phyloP scores from a whole-genome alignment of 2,329 filamentous ascomycete species.

The Epichloe festucae region DNA sequence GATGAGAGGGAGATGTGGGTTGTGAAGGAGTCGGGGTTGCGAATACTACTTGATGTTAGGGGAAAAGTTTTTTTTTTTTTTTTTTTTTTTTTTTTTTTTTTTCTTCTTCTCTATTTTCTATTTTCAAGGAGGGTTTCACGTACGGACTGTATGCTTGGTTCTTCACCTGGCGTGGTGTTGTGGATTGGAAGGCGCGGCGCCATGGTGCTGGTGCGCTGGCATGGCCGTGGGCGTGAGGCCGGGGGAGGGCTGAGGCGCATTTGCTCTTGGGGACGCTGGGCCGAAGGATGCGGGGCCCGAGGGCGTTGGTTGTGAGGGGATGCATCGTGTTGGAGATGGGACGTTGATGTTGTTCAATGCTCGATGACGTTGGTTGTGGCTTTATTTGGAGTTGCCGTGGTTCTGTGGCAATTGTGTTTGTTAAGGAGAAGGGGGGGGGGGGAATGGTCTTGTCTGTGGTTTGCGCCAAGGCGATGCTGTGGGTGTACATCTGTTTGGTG shows the following conservation, averaged over 20 bases:
- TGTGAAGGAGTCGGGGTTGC: conserved; percentile 39
- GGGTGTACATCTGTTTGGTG: too few relatives aligned
- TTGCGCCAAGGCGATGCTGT: too few relatives aligned
- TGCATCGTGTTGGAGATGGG: neutral
- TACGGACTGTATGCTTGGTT: conserved; percentile 13
- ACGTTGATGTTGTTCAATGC: neutral
- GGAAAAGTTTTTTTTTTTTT: too few relatives aligned
- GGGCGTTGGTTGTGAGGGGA: neutral
- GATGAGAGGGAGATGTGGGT: conserved; percentile 43
- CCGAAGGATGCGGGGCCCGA: neutral
- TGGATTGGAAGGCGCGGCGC: conserved; percentile 5
- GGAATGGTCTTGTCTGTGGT: too few relatives aligned
- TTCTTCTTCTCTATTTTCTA: neutral
- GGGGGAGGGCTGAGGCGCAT: neutral
- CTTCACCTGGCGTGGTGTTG: conserved; percentile 5
- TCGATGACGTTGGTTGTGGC: neutral
- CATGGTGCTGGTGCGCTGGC: neutral
- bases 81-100: too few relatives aligned
- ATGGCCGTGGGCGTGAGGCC: neutral
- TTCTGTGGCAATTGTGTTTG: neutral
- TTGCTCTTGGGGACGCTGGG: neutral
- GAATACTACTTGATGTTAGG: conserved; percentile 29
- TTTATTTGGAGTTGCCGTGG: neutral
- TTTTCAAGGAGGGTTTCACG: neutral
- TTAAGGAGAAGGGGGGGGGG: too few relatives aligned